Evolutionary conservation across 805 yeast genomes (phyloP).

Genomic region (Ogataea nakhonphanomensis): DNA sequence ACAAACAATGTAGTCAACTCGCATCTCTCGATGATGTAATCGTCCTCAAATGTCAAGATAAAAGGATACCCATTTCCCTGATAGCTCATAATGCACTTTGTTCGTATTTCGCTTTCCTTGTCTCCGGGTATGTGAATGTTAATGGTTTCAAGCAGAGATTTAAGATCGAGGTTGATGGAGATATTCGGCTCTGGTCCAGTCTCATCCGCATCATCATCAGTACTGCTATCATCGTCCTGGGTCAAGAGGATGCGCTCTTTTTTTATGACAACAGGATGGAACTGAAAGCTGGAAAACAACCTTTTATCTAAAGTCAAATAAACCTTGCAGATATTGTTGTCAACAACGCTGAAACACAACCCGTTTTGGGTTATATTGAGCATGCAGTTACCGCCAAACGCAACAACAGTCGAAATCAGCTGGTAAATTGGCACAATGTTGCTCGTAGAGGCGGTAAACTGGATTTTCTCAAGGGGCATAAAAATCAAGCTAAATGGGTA

Average conservation of each 20-base stretch:
- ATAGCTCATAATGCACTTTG: constrained; percentile 50
- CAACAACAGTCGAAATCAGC: constrained; percentile 25
- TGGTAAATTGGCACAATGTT: constrained; percentile 27
- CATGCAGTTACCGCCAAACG: constrained; percentile 31
- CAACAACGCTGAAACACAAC: constrained; percentile 46
- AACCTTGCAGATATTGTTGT: constrained; percentile 40
- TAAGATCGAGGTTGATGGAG: constrained; percentile 42
- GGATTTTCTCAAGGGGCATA: constrained; percentile 14
- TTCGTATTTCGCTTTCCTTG: constrained; percentile 22
- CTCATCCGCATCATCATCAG: constrained; percentile 10
- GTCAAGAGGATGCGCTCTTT: constrained; percentile 7
- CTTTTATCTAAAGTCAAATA: constrained; percentile 36
- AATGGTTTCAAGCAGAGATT: constrained; percentile 48
- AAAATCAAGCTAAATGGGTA: neutral
- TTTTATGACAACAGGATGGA: constrained; percentile 17
- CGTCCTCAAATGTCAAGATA: constrained; percentile 51
- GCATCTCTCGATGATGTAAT: constrained; percentile 52
- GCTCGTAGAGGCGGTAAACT: constrained; percentile 28
- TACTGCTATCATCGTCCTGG: constrained; percentile 6
- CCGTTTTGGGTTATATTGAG: constrained; percentile 46
- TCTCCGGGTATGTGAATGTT: constrained; percentile 37
- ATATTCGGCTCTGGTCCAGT: constrained; percentile 6
- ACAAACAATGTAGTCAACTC: constrained; percentile 46
- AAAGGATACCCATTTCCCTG: constrained; percentile 52
- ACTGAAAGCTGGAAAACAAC: constrained; percentile 35